Base-by-base conservation (phyloP, 345 rosid species). In the Erodium maritimum region DNA sequence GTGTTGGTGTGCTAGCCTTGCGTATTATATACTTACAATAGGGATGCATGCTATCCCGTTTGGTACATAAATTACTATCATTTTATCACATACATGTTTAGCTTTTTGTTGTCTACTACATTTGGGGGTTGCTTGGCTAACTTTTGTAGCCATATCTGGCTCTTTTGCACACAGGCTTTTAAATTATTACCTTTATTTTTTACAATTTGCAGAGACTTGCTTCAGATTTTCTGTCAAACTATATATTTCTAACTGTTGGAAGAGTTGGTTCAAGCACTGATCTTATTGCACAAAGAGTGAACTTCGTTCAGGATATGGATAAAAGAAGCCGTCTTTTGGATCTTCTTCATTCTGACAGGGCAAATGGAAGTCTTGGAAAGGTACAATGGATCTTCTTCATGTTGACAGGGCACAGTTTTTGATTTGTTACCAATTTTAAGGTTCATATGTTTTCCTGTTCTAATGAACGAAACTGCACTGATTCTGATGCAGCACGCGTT, bases 181-280 rank as follows among this genome's bases (percentile, higher is more conserved):
- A n/a, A n/a, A n/a, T n/a, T n/a, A n/a, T n/a, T n/a, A n/a, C n/a
- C n/a, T 5, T n/a, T 16, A 14, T 61, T 23, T 34, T 42, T 55
- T 59, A 11, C 61, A 19, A 10, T n/a, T 67, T 63, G 70, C 81
- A 81, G 86, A 71, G 61, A 65, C 81, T 81, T 65, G 86, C 72
- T 17, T 77, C 80, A n/a, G 81, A 73, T 67, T 83, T 71, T 69
- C 81, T 81, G 48, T 67, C 78, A 18, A 62, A 74, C 69, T 77
- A 84, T 59, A 68, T 70, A 37, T 80, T 80, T 53, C 76, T 81
- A 33, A 52, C 83, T 19, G 81, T 78, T 37, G 79, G 76, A 58
- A 76, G 80, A 71, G 82, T 76, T 64, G 76, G 82, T 60, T 78
- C 86, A 23, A 75, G 74, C 57, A 77, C 78, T 8, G 79, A 72